Base-by-base conservation (phyloP, 352 stramenopile genomes). In the Globisporangium emineosum region DNA sequence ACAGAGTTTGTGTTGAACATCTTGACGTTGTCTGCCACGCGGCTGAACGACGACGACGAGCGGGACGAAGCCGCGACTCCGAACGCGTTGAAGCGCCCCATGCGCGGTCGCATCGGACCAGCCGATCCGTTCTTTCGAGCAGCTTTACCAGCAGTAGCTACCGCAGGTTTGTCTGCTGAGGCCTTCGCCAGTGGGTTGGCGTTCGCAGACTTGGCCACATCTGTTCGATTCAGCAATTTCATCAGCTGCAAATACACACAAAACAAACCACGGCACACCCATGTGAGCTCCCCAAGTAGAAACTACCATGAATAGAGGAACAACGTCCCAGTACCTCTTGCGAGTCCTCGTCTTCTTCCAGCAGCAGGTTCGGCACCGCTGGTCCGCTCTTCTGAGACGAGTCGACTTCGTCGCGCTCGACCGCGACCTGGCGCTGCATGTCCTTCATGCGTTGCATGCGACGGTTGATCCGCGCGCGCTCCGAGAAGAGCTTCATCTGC, bases 401-500 rank as follows among this genome's bases (percentile, higher is more conserved):
- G 4, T 60, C 70, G 51, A 77, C 67, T 19, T 83, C 72, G 6
- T 72, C 60, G 10, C 73, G 72, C 49, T 89, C 77, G 32, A 81
- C 37, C 15, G 78, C 72, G 5, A 88, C 69, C 50, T 90, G 76
- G 3, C 79, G 78, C 66, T 94, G 81, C 66, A 91, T 49, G 45
- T 93, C 79, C 52, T 89, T 90, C 86, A 93, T 92, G 60, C 86
- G 86, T 62, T 91, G 81, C 82, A 94, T 93, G 25, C 86, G 83
- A 30, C 86, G 83, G 54, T 94, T 94, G 61, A 94, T 86, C 25
- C 84, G 79, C 15, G 86, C 86, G 19, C 81, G 77, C 60, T 92
- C 86, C 0, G 82, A 92, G 55, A 94, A 94, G 15, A 91, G 69
- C 53, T 94, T 94, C 79, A 94, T 94, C 65, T 94, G 84, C 47